Evolutionary conservation across 2,329 filamentous ascomycete species (phyloP).

Genomic region (Aspergillus brunneoviolaceus): DNA sequence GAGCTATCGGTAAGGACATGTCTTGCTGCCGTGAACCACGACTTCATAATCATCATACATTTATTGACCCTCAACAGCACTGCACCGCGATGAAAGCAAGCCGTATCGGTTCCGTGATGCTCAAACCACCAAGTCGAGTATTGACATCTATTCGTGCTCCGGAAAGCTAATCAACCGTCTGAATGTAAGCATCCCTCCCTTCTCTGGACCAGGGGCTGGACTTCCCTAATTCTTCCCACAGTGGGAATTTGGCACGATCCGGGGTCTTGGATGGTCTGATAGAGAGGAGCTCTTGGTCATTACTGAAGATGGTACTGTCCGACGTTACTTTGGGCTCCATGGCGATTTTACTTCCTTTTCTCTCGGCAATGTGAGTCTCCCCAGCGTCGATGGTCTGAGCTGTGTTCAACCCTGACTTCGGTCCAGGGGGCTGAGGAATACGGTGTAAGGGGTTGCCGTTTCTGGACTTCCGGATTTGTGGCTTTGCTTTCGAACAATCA

Average conservation of each 20-base stretch:
- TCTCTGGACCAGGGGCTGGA: neutral
- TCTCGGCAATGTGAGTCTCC: slow-evolving; percentile 66
- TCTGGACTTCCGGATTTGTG: slow-evolving; percentile 91
- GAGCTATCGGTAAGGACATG: slow-evolving; percentile 73
- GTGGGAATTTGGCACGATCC: slow-evolving; percentile 88
- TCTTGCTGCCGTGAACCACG: neutral
- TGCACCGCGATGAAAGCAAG: slow-evolving; percentile 86
- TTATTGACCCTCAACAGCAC: slow-evolving; percentile 54
- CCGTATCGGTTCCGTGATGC: slow-evolving; percentile 73
- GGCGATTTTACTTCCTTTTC: slow-evolving; percentile 94
- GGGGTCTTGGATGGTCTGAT: slow-evolving; percentile 92
- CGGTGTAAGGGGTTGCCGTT: slow-evolving; percentile 83
- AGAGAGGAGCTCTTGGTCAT: slow-evolving; percentile 89
- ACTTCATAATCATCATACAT: slow-evolving; percentile 1
- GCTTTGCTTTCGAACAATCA: slow-evolving; percentile 86
- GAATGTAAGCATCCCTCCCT: slow-evolving; percentile 46
- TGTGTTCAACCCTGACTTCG: slow-evolving; percentile 12
- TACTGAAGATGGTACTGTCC: slow-evolving; percentile 83
- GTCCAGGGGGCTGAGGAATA: slow-evolving; percentile 74
- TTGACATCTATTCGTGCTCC: slow-evolving; percentile 92
- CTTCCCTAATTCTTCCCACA: slow-evolving; percentile 30
- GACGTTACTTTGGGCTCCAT: slow-evolving; percentile 88
- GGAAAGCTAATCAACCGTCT: slow-evolving; percentile 84
- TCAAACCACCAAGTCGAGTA: slow-evolving; percentile 72
- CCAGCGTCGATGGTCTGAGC: neutral